Percentiles rank a stretch among this genome's conserved stretches.
These are phyloP conservation scores for Obba rivulosa DNA, from an alignment of 768 basidiomycete genomes.

Conservation along the genomic window DNA sequence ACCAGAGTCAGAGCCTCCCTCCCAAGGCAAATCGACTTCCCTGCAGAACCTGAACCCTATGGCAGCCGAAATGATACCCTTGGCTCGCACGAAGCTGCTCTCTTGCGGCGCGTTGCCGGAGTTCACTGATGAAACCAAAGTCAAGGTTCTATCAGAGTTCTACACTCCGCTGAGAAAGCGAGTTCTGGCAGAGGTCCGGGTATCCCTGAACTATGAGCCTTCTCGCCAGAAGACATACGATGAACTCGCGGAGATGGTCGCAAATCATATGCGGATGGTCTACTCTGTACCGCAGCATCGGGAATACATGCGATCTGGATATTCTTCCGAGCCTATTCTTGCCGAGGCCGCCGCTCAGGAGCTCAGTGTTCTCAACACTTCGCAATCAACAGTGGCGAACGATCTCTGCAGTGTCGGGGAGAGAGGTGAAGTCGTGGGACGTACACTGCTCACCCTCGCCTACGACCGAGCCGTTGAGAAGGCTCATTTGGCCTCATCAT, in stretches of 20 bases:
- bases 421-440: constrained; percentile 21
- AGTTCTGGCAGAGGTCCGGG: neutral
- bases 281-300: constrained; percentile 21
- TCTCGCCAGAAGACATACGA: neutral
- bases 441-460: constrained; percentile 19
- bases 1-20: too few species aligned
- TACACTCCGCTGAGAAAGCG: neutral
- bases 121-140: neutral
- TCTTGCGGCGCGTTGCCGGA: constrained; percentile 6
- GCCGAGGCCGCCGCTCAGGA: constrained; percentile 25
- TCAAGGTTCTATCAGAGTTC: too few species aligned
- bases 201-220: neutral
- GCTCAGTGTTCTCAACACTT: constrained; percentile 2
- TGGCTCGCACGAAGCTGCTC: constrained; percentile 6
- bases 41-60: too few species aligned
- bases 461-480: constrained; percentile 13
- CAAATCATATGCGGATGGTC: constrained; percentile 22
- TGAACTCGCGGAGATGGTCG: constrained; percentile 15
- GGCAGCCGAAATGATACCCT: neutral
- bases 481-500: neutral
- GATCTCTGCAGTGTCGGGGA: constrained; percentile 2
- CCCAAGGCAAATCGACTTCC: too few species aligned
- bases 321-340: constrained; percentile 30
- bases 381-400: neutral
- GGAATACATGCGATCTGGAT: constrained; percentile 22